These are phyloP conservation scores for Apiospora rasikravindrae DNA, from an alignment of 2,329 filamentous ascomycete genomes.

Conservation along the genomic window DNA sequence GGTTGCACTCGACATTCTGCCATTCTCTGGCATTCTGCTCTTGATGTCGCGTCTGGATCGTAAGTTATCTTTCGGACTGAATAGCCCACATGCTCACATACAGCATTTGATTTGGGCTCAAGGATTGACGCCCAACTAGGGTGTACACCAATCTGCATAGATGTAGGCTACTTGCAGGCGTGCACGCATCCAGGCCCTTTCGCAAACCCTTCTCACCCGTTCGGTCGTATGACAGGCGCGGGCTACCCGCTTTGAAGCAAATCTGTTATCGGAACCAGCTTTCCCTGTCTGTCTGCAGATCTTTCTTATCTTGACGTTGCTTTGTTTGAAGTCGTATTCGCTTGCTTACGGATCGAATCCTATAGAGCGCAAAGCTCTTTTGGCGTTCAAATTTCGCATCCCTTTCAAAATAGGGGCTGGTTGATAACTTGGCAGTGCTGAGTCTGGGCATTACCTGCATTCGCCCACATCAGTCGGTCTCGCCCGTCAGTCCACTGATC, in stretches of 20 bases:
- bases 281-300: not conserved
- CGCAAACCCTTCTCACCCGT: not conserved
- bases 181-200: not conserved
- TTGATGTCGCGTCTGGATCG: not conserved
- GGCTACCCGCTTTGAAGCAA: not conserved
- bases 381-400: not conserved
- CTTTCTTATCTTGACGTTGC: not conserved
- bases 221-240: not conserved
- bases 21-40: not conserved
- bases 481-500: not conserved
- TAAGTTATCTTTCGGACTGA: slow-evolving; percentile 4
- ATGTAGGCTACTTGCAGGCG: not conserved
- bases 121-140: not conserved
- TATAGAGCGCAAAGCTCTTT: not conserved
- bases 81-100: not conserved
- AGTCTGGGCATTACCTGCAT: not conserved
- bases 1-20: not conserved
- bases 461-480: slow-evolving; percentile 9
- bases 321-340: not conserved
- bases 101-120: not conserved
- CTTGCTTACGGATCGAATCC: not conserved
- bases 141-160: not conserved
- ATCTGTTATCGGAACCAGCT: not conserved
- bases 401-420: not conserved
- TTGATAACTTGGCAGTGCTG: not conserved